Percentiles rank a stretch among this genome's conserved stretches.
phyloP scores from a whole-genome alignment of 768 basidiomycete species.

The Pilatotrama ljubarskyi region DNA sequence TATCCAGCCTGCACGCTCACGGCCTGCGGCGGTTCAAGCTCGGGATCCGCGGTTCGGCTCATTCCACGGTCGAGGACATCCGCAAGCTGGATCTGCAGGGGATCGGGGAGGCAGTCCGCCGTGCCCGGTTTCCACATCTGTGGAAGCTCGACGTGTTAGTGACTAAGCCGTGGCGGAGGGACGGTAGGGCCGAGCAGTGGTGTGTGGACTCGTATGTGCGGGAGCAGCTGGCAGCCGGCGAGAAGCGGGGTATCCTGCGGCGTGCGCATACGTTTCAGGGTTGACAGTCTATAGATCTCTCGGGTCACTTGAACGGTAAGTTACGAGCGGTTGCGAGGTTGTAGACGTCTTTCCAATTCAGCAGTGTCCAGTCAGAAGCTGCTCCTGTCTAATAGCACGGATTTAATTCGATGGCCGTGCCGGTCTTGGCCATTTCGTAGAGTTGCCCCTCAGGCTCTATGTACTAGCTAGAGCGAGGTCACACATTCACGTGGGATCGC shows the following conservation, averaged over 20 bases:
- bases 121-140: neutral
- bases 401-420: no score
- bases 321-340: no score
- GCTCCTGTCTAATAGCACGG: no score
- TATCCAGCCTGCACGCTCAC: neutral
- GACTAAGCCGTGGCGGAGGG: no score
- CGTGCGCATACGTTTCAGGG: no score
- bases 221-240: neutral
- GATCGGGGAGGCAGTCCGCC: neutral
- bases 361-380: no score
- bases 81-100: neutral
- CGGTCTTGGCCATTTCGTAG: no score
- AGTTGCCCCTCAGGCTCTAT: no score
- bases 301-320: no score
- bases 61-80: neutral
- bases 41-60: neutral
- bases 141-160: neutral
- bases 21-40: neutral
- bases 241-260: neutral
- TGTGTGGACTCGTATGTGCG: neutral
- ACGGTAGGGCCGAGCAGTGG: neutral
- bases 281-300: no score
- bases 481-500: conserved; percentile 9
- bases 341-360: no score
- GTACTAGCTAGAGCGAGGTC: no score